Base-by-base conservation (phyloP, 1,139 yeast genomes). In the Nakaseomyces sp. region DNA sequence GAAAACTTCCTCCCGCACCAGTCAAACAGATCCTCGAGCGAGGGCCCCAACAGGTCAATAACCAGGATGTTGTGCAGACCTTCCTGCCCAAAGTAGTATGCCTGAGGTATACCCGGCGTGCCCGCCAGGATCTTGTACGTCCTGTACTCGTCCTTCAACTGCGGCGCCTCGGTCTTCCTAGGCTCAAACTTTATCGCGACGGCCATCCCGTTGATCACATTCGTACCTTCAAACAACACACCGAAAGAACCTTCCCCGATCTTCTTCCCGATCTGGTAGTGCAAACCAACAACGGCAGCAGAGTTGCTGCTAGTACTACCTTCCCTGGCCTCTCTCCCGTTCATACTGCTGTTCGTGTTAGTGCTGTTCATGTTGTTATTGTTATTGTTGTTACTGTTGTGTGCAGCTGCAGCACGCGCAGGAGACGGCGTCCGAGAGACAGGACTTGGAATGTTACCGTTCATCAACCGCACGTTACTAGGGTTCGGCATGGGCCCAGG, bases 211-310 rank as follows among this genome's bases (percentile, higher is more conserved):
- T 80, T 81, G 55, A 81, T 72, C 51, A 81, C 70, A 58, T 81
- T 81, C 35, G 79, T 73, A 50, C 89, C 89, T 66, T 81, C 89
- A 57, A 81, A 81, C 45, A 81, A 77, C 39, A 81, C 83, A 43
- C 89, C 89, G 63, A 81, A 81, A 3, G 87, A 80, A 13, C 89
- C 89, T 61, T 81, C 89, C 45, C 89, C 89, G 41, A 81, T 80
- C 63, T 81, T 81, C 63, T 81, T 81, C 36, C 88, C 88, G 43
- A 81, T 79, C 55, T 79, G 77, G 63, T 80, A 81, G 63, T 81
- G 88, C 51, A 81, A 71, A 1, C 88, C 89, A 42, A 81, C 86
- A 32, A 81, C 81, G 53, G 53, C 32, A 29, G 32, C 33, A 13
- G n/a, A 7, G 31, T 6, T 15, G 33, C 18, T 15, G 33, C 13